Conservation (phyloP, 106 monocot genomes). For the Platanthera guangdongensis region DNA sequence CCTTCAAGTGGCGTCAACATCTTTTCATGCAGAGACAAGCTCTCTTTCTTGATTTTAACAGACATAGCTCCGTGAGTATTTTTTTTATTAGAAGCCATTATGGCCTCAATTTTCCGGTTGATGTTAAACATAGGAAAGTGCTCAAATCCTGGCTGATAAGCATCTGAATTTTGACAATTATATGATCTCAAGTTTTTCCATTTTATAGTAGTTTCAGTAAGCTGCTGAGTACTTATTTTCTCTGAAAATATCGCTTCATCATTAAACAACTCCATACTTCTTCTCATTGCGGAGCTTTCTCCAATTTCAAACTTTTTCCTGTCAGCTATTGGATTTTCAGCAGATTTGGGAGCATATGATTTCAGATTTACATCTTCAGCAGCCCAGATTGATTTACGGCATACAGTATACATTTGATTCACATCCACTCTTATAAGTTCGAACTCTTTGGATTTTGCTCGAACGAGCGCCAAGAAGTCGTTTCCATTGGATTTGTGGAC, state of each 20-base stretch:
- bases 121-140: constrained; percentile 1
- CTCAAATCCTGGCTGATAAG: neutral
- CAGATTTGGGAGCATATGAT: neutral
- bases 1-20: neutral
- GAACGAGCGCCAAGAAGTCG: neutral
- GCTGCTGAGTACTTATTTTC: neutral
- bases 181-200: neutral
- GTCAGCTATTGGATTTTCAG: neutral
- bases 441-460: neutral
- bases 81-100: constrained; percentile 7
- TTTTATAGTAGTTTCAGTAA: constrained; percentile 1
- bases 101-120: neutral
- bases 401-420: neutral
- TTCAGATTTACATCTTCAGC: neutral
- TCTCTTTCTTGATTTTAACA: neutral
- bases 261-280: neutral
- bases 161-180: neutral
- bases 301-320: neutral
- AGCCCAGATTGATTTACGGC: neutral
- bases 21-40: neutral
- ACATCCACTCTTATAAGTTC: neutral
- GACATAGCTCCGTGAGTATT: neutral
- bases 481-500: neutral
- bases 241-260: neutral
- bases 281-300: neutral